Base-by-base conservation (phyloP, 1,139 yeast species). In the Yamadazyma epiphylla region DNA sequence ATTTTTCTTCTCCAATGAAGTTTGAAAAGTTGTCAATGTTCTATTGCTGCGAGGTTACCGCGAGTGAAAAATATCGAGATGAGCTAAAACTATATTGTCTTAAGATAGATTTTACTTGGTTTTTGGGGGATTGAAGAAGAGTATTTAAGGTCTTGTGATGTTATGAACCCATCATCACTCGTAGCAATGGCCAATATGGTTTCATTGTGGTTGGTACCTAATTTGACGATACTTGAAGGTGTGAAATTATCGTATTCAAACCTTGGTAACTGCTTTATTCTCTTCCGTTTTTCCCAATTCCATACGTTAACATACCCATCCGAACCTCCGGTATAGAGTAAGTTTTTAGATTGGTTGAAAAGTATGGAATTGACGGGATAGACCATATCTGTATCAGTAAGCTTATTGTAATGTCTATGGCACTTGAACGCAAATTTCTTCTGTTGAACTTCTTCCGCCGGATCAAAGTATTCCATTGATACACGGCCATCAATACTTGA, bases 401-500 rank as follows among this genome's bases (percentile, higher is more conserved):
- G 37, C 31, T 58, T 56, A 36, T 70, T 70, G 17, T 50, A 43
- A 16, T 44, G 39, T 22, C 95, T 60, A 53, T 89, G 96, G 43
- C 95, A 84, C 47, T 87, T 80, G 64, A 88, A 89, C 0, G 95
- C 94, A 53, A 80, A 89, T 32, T 66, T 57, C 5, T 55, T 51
- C 10, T 44, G 43, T 39, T 77, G 80, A 0, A 55, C 53, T 13
- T 61, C 63, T 1, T 73, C 70, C 0, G 70, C 51, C 3, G 73
- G 65, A 33, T 80, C 76, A 36, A 80, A 76, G 48, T 73, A 81
- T 42, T 87, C 95, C 23, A 89, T 74, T 0, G 94, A 82, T 0
- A 86, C 91, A 27, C 95, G 64, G 0, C 96, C 96, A 45, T 88
- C 96, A 10, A 87, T 70, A 3, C 95, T 81, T n/a, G 89, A 69